These are phyloP conservation scores for Lachancea mirantina DNA, from an alignment of 805 yeast species.

Conservation along the genomic window DNA sequence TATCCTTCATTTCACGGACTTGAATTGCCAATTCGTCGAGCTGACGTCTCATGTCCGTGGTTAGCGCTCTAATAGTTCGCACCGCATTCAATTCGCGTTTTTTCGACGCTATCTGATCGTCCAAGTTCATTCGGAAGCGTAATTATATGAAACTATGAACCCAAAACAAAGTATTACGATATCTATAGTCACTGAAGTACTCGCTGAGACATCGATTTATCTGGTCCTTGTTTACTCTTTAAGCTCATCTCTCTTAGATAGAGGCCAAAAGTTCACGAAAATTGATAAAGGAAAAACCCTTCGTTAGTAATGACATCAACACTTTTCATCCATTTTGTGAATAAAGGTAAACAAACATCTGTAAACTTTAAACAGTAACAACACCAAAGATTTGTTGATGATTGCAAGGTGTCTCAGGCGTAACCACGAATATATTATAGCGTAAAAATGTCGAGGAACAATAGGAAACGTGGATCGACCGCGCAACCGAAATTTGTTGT, in stretches of 20 bases:
- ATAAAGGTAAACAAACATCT: conserved; percentile 1
- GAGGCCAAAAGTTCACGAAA: not conserved
- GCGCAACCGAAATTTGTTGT: not conserved
- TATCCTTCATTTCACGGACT: conserved; percentile 20
- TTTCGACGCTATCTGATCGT: conserved; percentile 17
- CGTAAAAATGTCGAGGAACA: too few species aligned
- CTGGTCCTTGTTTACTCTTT: not conserved
- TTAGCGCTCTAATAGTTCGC: conserved; percentile 21
- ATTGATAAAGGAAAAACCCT: too few species aligned
- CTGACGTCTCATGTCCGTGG: conserved; percentile 24
- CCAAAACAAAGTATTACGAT: too few species aligned
- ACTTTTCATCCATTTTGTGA: conserved; percentile 1
- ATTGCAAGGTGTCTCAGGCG: not conserved
- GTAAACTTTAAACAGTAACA: too few species aligned
- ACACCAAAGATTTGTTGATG: not conserved
- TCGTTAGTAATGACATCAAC: conserved; percentile 4
- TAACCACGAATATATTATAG: too few species aligned
- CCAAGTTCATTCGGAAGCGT: conserved; percentile 9
- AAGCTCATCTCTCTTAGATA: not conserved
- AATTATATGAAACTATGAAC: too few species aligned
- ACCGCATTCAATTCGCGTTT: conserved; percentile 22
- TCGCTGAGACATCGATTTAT: not conserved
- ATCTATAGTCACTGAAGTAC: too few species aligned
- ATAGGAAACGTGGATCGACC: conserved; percentile 5
- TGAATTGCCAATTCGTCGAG: conserved; percentile 22